Evolutionary conservation across 495 filamentous ascomycete species (phyloP).

Genomic region (Neurospora sp.): DNA sequence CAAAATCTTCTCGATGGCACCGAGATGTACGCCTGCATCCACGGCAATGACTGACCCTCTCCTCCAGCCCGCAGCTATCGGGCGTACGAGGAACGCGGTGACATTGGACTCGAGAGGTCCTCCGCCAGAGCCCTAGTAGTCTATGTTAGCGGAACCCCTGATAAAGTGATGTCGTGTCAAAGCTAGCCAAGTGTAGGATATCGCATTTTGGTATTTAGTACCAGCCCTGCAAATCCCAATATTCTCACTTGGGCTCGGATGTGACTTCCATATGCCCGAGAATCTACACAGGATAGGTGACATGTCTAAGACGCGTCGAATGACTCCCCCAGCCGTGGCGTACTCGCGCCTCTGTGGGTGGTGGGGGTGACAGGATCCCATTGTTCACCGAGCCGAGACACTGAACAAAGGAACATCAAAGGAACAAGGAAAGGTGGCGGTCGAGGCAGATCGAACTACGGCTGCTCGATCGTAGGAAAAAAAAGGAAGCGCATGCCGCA

Average conservation of each 20-base stretch:
- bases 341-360: not conserved
- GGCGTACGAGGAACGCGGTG: constrained; percentile 81
- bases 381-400: not conserved
- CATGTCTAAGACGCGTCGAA: not conserved
- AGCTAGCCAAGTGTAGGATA: not conserved
- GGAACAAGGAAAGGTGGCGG: not conserved
- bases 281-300: not conserved
- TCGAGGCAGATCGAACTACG: not conserved
- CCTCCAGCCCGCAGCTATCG: constrained; percentile 64
- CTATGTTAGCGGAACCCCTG: constrained; percentile 12
- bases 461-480: not conserved
- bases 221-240: not conserved
- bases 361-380: not conserved
- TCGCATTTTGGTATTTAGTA: not conserved
- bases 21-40: constrained; percentile 84
- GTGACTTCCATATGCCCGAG: not conserved
- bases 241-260: not conserved
- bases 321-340: not conserved
- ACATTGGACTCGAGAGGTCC: constrained; percentile 84
- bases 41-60: constrained; percentile 76
- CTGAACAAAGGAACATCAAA: not conserved
- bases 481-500: not conserved
- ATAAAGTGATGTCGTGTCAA: not conserved
- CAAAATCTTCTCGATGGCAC: constrained; percentile 68
- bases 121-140: constrained; percentile 70